Conservation (phyloP, 495 filamentous ascomycete species). For the Penicillium paxilli region DNA sequence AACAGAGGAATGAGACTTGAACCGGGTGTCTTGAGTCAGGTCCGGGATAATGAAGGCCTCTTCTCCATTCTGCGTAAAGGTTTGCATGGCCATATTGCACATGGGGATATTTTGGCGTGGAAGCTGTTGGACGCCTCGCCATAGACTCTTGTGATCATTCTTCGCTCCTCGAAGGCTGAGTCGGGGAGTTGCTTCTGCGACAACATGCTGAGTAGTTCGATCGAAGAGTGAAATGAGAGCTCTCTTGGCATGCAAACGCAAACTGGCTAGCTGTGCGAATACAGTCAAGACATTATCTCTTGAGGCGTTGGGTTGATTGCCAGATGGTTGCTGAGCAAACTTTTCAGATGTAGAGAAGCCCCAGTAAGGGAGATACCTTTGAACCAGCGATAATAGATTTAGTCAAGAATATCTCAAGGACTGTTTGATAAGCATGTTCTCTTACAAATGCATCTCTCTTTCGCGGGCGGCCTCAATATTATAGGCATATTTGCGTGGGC, state of each 20-base stretch:
- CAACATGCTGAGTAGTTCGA: constrained; percentile 44
- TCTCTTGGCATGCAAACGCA: constrained; percentile 40
- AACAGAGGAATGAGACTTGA: constrained; percentile 29
- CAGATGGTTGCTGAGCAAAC: constrained; percentile 14
- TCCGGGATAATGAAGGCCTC: constrained; percentile 34
- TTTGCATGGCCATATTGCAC: constrained; percentile 32
- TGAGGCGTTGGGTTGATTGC: constrained; percentile 10
- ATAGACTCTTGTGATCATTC: constrained; percentile 28
- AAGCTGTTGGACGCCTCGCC: constrained; percentile 38
- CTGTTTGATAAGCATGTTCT: no score
- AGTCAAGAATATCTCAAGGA: no score
- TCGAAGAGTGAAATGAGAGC: constrained; percentile 30
- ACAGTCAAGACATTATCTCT: constrained; percentile 40
- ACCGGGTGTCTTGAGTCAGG: constrained; percentile 27
- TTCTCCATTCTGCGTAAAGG: constrained; percentile 29
- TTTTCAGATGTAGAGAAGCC: constrained; percentile 15
- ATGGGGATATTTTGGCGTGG: constrained; percentile 16
- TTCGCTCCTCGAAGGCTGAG: constrained; percentile 34
- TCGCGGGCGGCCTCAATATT: constrained; percentile 20
- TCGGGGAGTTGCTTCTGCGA: constrained; percentile 49
- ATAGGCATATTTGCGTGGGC: constrained; percentile 18
- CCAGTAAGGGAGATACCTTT: constrained; percentile 19
- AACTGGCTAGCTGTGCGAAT: constrained; percentile 41
- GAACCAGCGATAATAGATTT: not conserved
- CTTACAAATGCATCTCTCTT: constrained; percentile 22